Evolutionary conservation across 768 basidiomycete species (phyloP).

Genomic region (Amanita rimosa): DNA sequence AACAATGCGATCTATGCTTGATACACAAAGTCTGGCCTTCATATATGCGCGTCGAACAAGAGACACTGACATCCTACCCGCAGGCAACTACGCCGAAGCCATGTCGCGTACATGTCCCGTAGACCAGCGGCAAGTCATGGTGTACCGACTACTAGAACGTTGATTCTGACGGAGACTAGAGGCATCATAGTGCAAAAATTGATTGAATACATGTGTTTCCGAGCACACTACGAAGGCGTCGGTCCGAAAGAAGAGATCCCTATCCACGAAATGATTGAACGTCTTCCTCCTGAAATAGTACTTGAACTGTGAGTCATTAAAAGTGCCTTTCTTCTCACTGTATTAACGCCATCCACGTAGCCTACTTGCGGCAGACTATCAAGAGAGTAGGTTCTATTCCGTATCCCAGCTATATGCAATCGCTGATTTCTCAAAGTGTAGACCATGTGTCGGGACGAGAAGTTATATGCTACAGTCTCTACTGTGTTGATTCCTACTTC

Average conservation of each 20-base stretch:
- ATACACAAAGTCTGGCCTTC: conserved; percentile 43
- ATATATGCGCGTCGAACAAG: neutral
- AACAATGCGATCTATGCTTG: conserved; percentile 74
- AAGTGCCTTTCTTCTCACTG: neutral
- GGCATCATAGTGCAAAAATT: conserved; percentile 77
- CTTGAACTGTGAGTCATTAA: conserved; percentile 66
- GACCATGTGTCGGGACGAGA: neutral
- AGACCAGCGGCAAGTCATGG: conserved; percentile 48
- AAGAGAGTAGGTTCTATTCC: conserved; percentile 34
- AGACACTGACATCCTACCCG: neutral
- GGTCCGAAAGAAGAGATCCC: conserved; percentile 72
- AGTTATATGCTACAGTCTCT: neutral
- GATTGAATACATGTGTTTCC: conserved; percentile 84
- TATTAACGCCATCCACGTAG: conserved; percentile 17
- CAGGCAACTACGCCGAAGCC: conserved; percentile 71
- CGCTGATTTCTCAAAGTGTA: neutral
- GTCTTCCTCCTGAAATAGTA: conserved; percentile 79
- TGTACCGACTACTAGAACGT: neutral
- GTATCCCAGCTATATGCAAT: neutral
- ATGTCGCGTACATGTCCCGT: conserved; percentile 57
- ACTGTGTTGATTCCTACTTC: too few relatives aligned
- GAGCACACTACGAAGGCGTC: conserved; percentile 61
- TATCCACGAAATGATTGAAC: conserved; percentile 63
- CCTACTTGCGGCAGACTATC: conserved; percentile 53
- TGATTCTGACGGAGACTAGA: conserved; percentile 16